These are phyloP conservation scores for Ceratonia siliqua DNA, from an alignment of 306 rosid species.

Conservation along the genomic window DNA sequence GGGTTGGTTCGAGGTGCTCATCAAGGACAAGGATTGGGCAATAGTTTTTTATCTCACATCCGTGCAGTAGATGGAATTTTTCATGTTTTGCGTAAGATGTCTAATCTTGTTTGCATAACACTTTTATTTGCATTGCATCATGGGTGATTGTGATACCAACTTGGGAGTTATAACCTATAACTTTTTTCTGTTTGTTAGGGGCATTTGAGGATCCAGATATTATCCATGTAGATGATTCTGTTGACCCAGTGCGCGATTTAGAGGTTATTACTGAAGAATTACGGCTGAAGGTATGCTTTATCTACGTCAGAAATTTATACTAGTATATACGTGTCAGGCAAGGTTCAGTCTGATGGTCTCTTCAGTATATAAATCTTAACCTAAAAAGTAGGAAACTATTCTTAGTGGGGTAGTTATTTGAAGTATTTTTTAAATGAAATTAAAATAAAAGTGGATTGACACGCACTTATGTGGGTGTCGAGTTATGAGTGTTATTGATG, in stretches of 20 bases:
- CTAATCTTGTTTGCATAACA: slow-evolving; percentile 1
- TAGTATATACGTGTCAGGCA: background rate
- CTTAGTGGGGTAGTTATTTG: too few species aligned
- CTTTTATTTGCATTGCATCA: background rate
- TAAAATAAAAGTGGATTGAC: too few species aligned
- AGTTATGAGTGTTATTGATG: too few species aligned
- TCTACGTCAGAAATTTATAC: background rate
- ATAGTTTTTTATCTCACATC: slow-evolving; percentile 94
- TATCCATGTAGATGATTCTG: slow-evolving; percentile 89
- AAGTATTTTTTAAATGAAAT: too few species aligned
- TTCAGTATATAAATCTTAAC: background rate
- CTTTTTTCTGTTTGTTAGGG: slow-evolving; percentile 50
- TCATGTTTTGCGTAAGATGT: slow-evolving; percentile 88
- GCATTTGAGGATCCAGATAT: slow-evolving; percentile 98
- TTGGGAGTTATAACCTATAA: slow-evolving; percentile 12
- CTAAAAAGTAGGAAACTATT: background rate
- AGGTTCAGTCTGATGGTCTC: background rate
- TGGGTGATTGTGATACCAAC: background rate
- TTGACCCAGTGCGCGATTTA: slow-evolving; percentile 98
- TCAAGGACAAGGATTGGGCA: slow-evolving; percentile 96
- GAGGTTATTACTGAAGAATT: slow-evolving; percentile 84
- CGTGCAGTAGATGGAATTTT: slow-evolving; percentile 99
- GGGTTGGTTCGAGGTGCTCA: slow-evolving; percentile 98
- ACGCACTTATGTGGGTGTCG: too few species aligned
- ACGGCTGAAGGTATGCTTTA: slow-evolving; percentile 72